Conservation (phyloP, 306 rosid genomes). For the Spatholobus suberectus region DNA sequence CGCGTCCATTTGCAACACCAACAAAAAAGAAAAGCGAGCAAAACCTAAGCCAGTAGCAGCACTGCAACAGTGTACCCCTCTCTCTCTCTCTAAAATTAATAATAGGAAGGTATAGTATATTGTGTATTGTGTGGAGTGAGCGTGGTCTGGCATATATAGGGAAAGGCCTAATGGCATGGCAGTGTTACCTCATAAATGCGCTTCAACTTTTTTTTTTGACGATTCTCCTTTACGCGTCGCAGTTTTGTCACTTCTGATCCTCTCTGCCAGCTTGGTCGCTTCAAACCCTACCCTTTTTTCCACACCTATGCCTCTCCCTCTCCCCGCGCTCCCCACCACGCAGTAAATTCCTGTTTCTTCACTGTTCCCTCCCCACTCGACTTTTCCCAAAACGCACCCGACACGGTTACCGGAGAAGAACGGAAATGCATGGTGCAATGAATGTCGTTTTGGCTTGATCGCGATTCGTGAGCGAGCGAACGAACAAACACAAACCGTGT, state of each 20-base stretch:
- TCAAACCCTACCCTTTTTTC: neutral
- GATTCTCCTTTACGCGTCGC: slow-evolving; percentile 29
- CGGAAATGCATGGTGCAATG: slow-evolving; percentile 10
- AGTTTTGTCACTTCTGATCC: slow-evolving; percentile 51
- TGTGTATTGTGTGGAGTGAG: slow-evolving; percentile 8
- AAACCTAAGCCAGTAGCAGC: neutral
- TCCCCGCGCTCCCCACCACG: too few relatives aligned
- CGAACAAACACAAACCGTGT: slow-evolving; percentile 8
- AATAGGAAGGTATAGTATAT: too few relatives aligned
- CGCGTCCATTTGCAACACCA: slow-evolving; percentile 14
- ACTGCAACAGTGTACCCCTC: neutral
- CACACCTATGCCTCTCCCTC: too few relatives aligned
- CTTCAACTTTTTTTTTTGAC: slow-evolving; percentile 21
- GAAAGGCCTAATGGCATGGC: slow-evolving; percentile 19
- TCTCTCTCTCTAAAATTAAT: neutral
- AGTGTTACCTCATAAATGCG: slow-evolving; percentile 43
- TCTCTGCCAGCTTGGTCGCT: slow-evolving; percentile 50
- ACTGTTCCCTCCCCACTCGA: too few relatives aligned
- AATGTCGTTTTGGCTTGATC: neutral
- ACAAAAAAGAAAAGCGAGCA: neutral
- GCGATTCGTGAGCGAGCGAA: too few relatives aligned
- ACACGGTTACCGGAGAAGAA: neutral
- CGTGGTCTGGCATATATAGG: slow-evolving; percentile 32
- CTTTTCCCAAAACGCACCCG: too few relatives aligned
- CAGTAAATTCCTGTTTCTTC: too few relatives aligned